Evolutionary conservation across 805 yeast species (phyloP).

Genomic region (Dipodascopsis uninucleata): DNA sequence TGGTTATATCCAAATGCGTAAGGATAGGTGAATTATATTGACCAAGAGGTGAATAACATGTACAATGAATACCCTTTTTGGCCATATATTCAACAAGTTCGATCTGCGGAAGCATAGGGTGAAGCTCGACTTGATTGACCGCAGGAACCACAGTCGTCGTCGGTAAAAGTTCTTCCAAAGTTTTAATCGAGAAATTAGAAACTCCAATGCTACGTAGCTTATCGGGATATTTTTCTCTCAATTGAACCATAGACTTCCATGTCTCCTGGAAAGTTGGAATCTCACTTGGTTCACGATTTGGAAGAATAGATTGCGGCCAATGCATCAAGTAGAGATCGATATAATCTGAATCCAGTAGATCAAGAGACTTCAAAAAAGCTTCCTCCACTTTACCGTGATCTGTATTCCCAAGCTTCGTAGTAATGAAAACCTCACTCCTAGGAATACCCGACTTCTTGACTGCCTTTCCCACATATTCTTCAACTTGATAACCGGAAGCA

Average conservation of each 20-base stretch:
- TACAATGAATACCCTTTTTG: constrained; percentile 51
- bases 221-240: constrained; percentile 59
- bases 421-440: constrained; percentile 56
- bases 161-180: constrained; percentile 49
- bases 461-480: constrained; percentile 57
- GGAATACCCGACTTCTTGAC: constrained; percentile 42
- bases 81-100: constrained; percentile 54
- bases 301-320: constrained; percentile 52
- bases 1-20: constrained; percentile 53
- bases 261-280: constrained; percentile 63
- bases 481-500: constrained; percentile 66
- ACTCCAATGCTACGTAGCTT: constrained; percentile 67
- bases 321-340: constrained; percentile 65
- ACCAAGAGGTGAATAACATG: constrained; percentile 78
- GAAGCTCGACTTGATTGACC: constrained; percentile 69
- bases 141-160: constrained; percentile 58
- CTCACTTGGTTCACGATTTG: constrained; percentile 43
- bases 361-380: constrained; percentile 51
- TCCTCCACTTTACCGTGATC: constrained; percentile 40
- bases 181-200: constrained; percentile 57
- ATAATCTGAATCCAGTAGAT: constrained; percentile 53
- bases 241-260: constrained; percentile 56
- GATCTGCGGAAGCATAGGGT: constrained; percentile 65
- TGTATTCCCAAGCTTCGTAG: constrained; percentile 57
- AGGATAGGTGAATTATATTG: constrained; percentile 61